Percentiles rank a stretch among this genome's conserved stretches.
Conservation (phyloP, 306 rosid genomes). For the Vigna hirtella region DNA sequence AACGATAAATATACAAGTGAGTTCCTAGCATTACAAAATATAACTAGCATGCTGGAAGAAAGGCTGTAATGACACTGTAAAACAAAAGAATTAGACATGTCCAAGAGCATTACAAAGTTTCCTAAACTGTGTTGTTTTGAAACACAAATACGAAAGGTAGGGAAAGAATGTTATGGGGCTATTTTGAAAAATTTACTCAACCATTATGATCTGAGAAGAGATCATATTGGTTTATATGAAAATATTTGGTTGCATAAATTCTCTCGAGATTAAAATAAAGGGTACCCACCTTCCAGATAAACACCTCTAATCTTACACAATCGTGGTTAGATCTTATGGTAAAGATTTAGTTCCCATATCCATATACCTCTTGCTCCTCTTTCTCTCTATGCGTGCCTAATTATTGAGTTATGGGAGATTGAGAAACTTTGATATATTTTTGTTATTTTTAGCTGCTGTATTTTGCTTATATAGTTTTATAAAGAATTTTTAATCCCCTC, state of each 20-base stretch:
- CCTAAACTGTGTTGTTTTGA: neutral
- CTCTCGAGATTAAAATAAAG: constrained; percentile 5
- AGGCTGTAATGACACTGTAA: constrained; percentile 15
- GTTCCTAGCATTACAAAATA: neutral
- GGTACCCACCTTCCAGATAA: neutral
- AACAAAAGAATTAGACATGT: constrained; percentile 6
- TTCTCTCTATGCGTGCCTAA: too few relatives aligned
- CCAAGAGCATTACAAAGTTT: constrained; percentile 1
- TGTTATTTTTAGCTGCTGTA: too few relatives aligned
- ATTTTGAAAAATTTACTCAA: neutral
- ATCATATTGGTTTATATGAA: neutral
- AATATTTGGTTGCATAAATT: neutral
- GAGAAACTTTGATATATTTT: too few relatives aligned
- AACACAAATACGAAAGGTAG: neutral
- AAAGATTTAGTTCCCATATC: too few relatives aligned
- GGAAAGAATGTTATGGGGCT: neutral
- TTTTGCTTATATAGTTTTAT: too few relatives aligned
- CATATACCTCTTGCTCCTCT: too few relatives aligned
- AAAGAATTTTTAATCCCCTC: too few relatives aligned
- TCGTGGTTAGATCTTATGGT: too few relatives aligned
- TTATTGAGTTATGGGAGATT: too few relatives aligned
- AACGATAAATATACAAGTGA: constrained; percentile 34
- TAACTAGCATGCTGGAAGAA: constrained; percentile 12
- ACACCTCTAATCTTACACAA: neutral
- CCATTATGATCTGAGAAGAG: neutral